Percentiles rank a stretch among this genome's conserved stretches.
These are phyloP conservation scores for Myxozyma kluyveri DNA, from an alignment of 805 yeast genomes.

Conservation along the genomic window DNA sequence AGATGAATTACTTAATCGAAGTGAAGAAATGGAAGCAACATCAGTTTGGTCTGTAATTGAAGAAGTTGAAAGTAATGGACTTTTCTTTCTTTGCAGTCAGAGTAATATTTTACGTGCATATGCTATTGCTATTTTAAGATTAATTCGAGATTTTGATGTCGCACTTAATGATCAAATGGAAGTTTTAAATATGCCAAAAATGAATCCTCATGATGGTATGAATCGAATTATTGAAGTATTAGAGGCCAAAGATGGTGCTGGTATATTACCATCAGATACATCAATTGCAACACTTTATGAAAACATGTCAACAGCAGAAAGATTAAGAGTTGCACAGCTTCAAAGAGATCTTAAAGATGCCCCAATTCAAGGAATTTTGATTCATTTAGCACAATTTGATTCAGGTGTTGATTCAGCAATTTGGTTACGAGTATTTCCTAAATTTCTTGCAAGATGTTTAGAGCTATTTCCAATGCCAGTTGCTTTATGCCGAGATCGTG, in stretches of 20 bases:
- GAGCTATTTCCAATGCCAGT: conserved; percentile 87
- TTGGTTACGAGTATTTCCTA: conserved; percentile 91
- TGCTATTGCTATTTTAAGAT: conserved; percentile 70
- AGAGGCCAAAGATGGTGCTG: conserved; percentile 66
- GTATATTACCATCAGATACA: conserved; percentile 44
- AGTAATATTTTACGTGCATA: conserved; percentile 70
- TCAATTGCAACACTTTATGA: conserved; percentile 19
- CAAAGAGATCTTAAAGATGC: conserved; percentile 42
- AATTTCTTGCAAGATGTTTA: conserved; percentile 65
- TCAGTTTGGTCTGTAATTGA: conserved; percentile 81
- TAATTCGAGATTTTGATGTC: conserved; percentile 84
- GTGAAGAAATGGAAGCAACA: conserved; percentile 72
- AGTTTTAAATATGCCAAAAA: conserved; percentile 19
- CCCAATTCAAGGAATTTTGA: conserved; percentile 55
- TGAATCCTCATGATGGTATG: conserved; percentile 21
- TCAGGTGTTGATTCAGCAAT: conserved; percentile 93
- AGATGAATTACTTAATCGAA: conserved; percentile 38
- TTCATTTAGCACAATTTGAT: conserved; percentile 80
- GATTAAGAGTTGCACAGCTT: conserved; percentile 64
- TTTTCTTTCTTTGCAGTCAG: conserved; percentile 86
- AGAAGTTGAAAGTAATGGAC: conserved; percentile 93
- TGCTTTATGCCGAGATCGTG: conserved; percentile 86
- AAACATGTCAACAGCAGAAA: conserved; percentile 69
- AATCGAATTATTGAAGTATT: conserved; percentile 60
- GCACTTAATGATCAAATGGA: conserved; percentile 59